A percentile compares a stretch with the other conserved stretches of the same genome.
Conservation (phyloP, 2,329 filamentous ascomycete species). For the Pyrenophora teres region DNA sequence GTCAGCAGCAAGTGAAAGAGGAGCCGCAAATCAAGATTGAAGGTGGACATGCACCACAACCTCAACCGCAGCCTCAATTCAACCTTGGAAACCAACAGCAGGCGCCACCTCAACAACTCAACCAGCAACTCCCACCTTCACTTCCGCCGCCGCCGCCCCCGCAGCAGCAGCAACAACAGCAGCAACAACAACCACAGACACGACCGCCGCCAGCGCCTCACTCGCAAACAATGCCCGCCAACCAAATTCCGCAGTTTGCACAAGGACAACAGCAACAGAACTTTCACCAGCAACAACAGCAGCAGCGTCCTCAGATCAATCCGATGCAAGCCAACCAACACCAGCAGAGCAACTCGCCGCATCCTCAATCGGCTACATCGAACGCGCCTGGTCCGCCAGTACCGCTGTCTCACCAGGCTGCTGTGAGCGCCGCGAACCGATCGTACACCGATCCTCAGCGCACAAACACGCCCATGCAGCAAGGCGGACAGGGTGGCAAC, state of each 20-base stretch:
- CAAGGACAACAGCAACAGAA: constrained; percentile 37
- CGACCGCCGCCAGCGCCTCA: constrained; percentile 37
- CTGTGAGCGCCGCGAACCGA: constrained; percentile 50
- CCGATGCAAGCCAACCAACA: constrained; percentile 43
- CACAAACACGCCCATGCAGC: constrained; percentile 43
- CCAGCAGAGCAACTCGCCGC: constrained; percentile 45
- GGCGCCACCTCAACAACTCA: constrained; percentile 23
- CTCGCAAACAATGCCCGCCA: constrained; percentile 35
- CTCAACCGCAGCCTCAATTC: constrained; percentile 19
- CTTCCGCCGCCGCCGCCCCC: not conserved
- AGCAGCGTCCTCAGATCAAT: constrained; percentile 44
- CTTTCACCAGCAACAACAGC: constrained; percentile 36
- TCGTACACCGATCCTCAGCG: constrained; percentile 45
- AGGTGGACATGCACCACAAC: constrained; percentile 29
- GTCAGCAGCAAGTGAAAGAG: constrained; percentile 38
- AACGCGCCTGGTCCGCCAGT: constrained; percentile 41
- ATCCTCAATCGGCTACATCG: constrained; percentile 43
- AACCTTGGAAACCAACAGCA: constrained; percentile 32
- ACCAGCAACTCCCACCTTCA: constrained; percentile 29
- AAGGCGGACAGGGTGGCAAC: constrained; percentile 32
- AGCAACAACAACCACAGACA: constrained; percentile 25
- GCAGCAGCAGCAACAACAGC: constrained; percentile 23
- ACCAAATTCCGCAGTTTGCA: constrained; percentile 34
- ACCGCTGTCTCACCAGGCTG: constrained; percentile 52
- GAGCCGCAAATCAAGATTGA: constrained; percentile 46